Evolutionary conservation across 768 basidiomycete genomes (phyloP).

Genomic region (Galerina sulciceps): DNA sequence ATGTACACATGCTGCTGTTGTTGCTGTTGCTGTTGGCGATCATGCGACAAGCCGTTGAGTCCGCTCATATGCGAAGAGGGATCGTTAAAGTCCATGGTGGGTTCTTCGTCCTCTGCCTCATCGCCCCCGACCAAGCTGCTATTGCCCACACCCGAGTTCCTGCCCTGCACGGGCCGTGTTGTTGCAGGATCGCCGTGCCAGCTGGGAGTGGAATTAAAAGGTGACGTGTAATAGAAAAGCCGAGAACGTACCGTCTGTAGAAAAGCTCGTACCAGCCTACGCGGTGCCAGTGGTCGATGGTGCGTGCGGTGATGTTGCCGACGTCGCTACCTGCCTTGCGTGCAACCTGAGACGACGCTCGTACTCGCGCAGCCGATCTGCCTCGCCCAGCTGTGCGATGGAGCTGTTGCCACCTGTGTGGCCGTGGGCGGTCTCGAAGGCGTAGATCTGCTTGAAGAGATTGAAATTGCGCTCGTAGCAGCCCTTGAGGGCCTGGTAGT

Average conservation of each 20-base stretch:
- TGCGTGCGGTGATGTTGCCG: conserved; percentile 73
- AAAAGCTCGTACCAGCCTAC: conserved; percentile 80
- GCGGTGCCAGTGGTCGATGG: conserved; percentile 80
- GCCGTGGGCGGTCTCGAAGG: conserved; percentile 61
- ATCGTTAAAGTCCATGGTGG: conserved; percentile 46
- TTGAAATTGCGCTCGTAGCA: conserved; percentile 88
- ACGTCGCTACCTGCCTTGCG: conserved; percentile 71
- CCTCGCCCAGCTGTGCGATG: conserved; percentile 51
- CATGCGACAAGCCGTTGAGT: conserved; percentile 31
- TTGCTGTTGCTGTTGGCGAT: conserved; percentile 26
- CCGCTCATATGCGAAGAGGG: conserved; percentile 34
- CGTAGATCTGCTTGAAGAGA: conserved; percentile 81
- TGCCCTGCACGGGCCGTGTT: conserved; percentile 43
- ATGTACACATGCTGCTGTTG: conserved; percentile 38
- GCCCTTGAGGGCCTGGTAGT: conserved; percentile 85
- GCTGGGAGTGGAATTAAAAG: conserved; percentile 32
- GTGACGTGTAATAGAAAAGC: conserved; percentile 2
- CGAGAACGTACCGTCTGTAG: conserved; percentile 55
- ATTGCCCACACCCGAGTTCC: conserved; percentile 26
- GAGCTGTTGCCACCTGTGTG: conserved; percentile 36
- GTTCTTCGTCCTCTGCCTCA: conserved; percentile 58
- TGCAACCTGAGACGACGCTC: conserved; percentile 73
- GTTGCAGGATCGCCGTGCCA: conserved; percentile 73
- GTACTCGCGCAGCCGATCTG: conserved; percentile 70
- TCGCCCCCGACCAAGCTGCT: conserved; percentile 33